Conservation (phyloP, 192 early-diverging fungal species). For the Podila horticola region DNA sequence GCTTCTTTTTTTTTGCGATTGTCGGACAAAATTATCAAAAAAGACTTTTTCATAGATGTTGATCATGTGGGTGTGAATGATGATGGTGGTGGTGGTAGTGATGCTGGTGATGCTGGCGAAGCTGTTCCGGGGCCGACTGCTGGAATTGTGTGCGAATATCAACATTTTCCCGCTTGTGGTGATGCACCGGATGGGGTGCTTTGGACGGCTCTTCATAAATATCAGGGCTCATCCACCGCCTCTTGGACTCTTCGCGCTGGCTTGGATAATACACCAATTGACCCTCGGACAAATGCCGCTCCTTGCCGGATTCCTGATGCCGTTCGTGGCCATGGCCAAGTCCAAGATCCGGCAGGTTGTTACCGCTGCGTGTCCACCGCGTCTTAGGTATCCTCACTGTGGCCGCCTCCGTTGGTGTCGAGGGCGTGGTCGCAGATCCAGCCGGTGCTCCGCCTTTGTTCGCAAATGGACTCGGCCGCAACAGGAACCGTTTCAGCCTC, state of each 20-base stretch:
- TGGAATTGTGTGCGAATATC: constrained; percentile 33
- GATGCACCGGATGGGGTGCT: not conserved
- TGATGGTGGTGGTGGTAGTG: constrained; percentile 13
- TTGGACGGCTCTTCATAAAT: constrained; percentile 9
- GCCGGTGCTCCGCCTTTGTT: not conserved
- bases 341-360: constrained; percentile 2
- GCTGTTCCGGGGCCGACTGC: constrained; percentile 9
- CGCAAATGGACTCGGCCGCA: constrained; percentile 29
- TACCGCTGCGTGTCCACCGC: constrained; percentile 22
- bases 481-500: constrained; percentile 28
- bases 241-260: not conserved
- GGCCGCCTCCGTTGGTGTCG: not conserved
- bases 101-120: not conserved
- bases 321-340: not conserved
- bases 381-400: constrained; percentile 15
- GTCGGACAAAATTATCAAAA: not conserved
- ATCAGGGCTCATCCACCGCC: constrained; percentile 23
- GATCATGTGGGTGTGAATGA: not conserved
- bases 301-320: constrained; percentile 6
- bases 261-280: not conserved
- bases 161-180: constrained; percentile 3
- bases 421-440: not conserved
- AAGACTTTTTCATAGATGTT: not conserved
- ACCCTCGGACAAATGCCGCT: constrained; percentile 1
- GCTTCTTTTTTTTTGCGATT: no score